Percentiles rank a stretch among this genome's conserved stretches.
Evolutionary conservation across 179 eudicot species (phyloP).

Genomic region (Drosera spatulata): DNA sequence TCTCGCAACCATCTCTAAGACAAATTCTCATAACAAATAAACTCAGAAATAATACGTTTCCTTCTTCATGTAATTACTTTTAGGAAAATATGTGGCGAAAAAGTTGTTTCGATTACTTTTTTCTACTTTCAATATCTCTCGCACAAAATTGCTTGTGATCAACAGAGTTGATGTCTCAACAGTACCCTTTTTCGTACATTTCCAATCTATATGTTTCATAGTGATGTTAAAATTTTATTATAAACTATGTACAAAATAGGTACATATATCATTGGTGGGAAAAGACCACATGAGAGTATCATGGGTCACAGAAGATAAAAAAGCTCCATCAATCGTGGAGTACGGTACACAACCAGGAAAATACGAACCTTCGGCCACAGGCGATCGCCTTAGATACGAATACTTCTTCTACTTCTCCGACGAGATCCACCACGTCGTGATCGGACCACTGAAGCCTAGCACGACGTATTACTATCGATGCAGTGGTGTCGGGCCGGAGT

Average conservation of each 20-base stretch:
- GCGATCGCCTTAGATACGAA: slow-evolving; percentile 40
- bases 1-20: too few species aligned
- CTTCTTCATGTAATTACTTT: too few species aligned
- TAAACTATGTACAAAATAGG: slow-evolving; percentile 19
- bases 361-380: slow-evolving; percentile 33
- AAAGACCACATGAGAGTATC: slow-evolving; percentile 55
- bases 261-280: slow-evolving; percentile 71
- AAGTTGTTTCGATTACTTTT: too few species aligned
- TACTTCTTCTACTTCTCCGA: slow-evolving; percentile 65
- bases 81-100: too few species aligned
- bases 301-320: slow-evolving; percentile 46
- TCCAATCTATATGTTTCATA: neutral
- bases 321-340: slow-evolving; percentile 43
- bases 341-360: slow-evolving; percentile 51
- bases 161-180: too few species aligned
- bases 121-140: too few species aligned
- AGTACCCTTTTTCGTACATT: neutral
- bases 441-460: slow-evolving; percentile 47
- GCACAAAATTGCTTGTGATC: too few species aligned
- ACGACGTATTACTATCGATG: slow-evolving; percentile 38
- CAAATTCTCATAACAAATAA: too few species aligned
- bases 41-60: too few species aligned
- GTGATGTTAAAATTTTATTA: neutral
- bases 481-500: slow-evolving; percentile 58
- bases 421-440: slow-evolving; percentile 47